A percentile compares a stretch with the other conserved stretches of the same genome.
Evolutionary conservation across 768 basidiomycete species (phyloP).

Genomic region (Gautieria morchelliformis): DNA sequence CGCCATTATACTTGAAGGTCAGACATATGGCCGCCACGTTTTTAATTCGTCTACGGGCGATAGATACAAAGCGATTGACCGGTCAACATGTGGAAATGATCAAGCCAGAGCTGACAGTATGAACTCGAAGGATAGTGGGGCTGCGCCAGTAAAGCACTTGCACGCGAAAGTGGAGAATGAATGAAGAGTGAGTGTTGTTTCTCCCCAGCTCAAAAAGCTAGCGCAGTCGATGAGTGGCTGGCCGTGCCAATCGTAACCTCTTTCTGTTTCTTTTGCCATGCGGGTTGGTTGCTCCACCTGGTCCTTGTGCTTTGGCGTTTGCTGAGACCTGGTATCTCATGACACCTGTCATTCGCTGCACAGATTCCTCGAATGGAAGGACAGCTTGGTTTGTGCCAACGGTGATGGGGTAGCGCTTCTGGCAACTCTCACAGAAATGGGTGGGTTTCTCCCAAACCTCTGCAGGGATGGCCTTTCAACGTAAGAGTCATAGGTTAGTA

Average conservation of each 20-base stretch:
- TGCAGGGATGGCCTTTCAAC: background rate
- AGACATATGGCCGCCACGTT: too few species aligned
- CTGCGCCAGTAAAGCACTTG: too few species aligned
- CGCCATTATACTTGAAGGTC: too few species aligned
- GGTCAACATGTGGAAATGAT: too few species aligned
- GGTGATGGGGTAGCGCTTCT: conserved; percentile 6
- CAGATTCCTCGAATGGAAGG: background rate
- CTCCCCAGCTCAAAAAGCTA: background rate
- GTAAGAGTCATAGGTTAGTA: background rate
- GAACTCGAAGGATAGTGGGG: too few species aligned
- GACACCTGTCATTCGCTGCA: background rate
- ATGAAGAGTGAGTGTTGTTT: too few species aligned
- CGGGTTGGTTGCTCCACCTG: background rate
- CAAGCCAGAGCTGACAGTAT: too few species aligned
- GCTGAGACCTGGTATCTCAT: background rate
- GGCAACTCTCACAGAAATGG: conserved; percentile 4
- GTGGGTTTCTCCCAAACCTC: conserved; percentile 7
- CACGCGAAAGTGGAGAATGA: too few species aligned
- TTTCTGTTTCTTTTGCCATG: background rate
- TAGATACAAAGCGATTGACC: too few species aligned
- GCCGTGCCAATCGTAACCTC: background rate
- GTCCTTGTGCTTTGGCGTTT: background rate
- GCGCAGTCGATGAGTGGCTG: background rate
- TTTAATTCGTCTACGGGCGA: too few species aligned
- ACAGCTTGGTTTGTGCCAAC: conserved; percentile 1